Percentiles rank a stretch among this genome's conserved stretches.
Evolutionary conservation across 2,329 filamentous ascomycete genomes (phyloP).

Genomic region (Onygenales sp.): DNA sequence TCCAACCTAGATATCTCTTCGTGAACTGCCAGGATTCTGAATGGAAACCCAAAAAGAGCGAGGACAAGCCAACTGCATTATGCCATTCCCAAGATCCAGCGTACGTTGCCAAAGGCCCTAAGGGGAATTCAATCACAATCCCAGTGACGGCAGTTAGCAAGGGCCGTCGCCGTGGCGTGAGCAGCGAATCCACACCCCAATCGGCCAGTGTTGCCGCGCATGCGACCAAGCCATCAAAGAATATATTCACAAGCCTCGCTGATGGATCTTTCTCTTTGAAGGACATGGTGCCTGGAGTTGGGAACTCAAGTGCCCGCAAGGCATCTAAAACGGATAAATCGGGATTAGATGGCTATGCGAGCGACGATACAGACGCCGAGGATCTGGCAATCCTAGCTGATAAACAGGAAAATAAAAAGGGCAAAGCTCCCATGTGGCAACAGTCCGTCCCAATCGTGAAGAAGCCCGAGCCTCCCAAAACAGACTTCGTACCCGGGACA

Average conservation of each 20-base stretch:
- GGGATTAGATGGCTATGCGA: constrained; percentile 15
- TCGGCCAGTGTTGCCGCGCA: neutral
- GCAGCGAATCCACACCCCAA: constrained; percentile 15
- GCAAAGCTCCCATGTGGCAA: neutral
- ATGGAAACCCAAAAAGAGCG: neutral
- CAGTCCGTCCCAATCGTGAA: neutral
- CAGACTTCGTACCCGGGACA: constrained; percentile 58
- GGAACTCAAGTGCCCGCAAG: too few species aligned
- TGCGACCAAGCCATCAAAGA: neutral
- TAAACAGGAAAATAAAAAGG: constrained; percentile 2
- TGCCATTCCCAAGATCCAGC: constrained; percentile 30
- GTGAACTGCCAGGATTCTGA: constrained; percentile 30
- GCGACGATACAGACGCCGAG: constrained; percentile 39
- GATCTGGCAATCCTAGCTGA: constrained; percentile 33
- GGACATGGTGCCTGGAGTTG: neutral
- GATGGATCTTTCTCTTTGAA: neutral
- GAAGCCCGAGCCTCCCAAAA: constrained; percentile 22
- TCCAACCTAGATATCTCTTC: constrained; percentile 80
- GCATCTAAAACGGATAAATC: too few species aligned
- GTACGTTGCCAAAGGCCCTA: constrained; percentile 32
- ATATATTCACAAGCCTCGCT: neutral
- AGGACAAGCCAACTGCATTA: constrained; percentile 1
- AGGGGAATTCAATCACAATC: constrained; percentile 34
- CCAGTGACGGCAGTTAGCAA: constrained; percentile 43
- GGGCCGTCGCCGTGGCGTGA: constrained; percentile 26